Evolutionary conservation across 1,284 basidiomycete genomes (phyloP).

Genomic region (Boletus semigastroideus): DNA sequence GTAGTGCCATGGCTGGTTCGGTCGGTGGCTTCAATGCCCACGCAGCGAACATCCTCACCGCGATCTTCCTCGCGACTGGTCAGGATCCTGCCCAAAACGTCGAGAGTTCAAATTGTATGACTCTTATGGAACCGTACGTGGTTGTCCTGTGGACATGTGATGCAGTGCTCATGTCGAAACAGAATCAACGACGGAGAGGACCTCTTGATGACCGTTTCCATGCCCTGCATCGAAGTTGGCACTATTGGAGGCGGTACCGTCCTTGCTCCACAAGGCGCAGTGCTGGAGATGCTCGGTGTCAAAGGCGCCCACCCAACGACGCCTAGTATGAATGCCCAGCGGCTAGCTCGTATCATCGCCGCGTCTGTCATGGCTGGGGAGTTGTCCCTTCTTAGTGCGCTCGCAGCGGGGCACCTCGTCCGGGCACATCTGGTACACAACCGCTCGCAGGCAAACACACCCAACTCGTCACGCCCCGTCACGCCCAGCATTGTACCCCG

Average conservation of each 20-base stretch:
- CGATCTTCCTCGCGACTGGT: slow-evolving; percentile 94
- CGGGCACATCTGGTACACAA: slow-evolving; percentile 89
- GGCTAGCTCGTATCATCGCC: slow-evolving; percentile 84
- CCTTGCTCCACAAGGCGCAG: slow-evolving; percentile 83
- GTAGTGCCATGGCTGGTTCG: slow-evolving; percentile 96
- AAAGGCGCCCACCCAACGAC: slow-evolving; percentile 80
- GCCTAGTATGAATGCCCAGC: slow-evolving; percentile 86
- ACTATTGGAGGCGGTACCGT: slow-evolving; percentile 97
- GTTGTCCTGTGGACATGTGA: neutral
- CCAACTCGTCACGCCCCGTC: slow-evolving; percentile 60
- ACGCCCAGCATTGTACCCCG: slow-evolving; percentile 47
- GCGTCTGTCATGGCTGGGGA: slow-evolving; percentile 95
- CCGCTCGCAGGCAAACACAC: slow-evolving; percentile 68
- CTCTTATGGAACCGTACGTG: slow-evolving; percentile 94
- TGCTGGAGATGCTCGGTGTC: slow-evolving; percentile 91
- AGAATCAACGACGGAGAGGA: slow-evolving; percentile 90
- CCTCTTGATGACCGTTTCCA: slow-evolving; percentile 87
- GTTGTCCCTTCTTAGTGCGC: slow-evolving; percentile 82
- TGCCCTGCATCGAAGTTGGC: slow-evolving; percentile 96
- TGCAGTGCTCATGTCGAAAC: slow-evolving; percentile 15
- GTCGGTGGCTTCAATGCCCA: slow-evolving; percentile 99
- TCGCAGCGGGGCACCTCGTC: slow-evolving; percentile 91
- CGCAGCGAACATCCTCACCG: slow-evolving; percentile 96
- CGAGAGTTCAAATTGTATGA: slow-evolving; percentile 98
- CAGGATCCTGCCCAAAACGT: slow-evolving; percentile 99